phyloP scores from a whole-genome alignment of 2,329 filamentous ascomycete species.

The Beauveria scarabaeidicola region DNA sequence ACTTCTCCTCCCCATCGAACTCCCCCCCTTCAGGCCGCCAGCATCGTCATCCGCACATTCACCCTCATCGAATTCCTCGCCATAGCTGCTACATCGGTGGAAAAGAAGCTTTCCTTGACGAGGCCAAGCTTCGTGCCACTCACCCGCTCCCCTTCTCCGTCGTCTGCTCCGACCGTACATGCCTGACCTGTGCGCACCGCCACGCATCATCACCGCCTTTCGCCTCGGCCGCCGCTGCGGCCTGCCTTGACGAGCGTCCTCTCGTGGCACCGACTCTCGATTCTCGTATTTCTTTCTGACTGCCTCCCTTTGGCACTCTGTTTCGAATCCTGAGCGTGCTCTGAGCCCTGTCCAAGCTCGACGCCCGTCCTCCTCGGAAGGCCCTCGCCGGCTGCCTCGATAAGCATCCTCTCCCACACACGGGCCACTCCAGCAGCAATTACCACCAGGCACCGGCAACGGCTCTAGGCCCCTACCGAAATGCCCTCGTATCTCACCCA shows the following conservation, averaged over 20 bases:
- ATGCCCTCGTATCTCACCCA: conserved; percentile 50
- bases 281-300: background rate
- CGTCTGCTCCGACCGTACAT: conserved; percentile 7
- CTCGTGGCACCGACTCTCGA: background rate
- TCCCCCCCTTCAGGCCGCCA: background rate
- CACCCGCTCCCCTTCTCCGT: background rate
- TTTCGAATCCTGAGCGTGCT: background rate
- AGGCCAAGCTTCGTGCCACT: background rate
- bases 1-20: background rate
- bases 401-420: background rate
- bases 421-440: background rate
- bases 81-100: background rate
- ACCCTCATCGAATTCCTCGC: background rate
- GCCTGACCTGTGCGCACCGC: conserved; percentile 4
- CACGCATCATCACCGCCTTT: conserved; percentile 6
- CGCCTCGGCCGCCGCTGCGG: background rate
- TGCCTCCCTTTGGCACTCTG: background rate
- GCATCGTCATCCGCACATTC: conserved; percentile 5
- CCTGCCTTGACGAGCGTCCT: conserved; percentile 3
- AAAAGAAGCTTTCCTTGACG: background rate
- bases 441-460: background rate
- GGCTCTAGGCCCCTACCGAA: conserved; percentile 17
- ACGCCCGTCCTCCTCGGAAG: background rate
- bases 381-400: background rate
- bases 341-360: background rate